Evolutionary conservation across 495 filamentous ascomycete species (phyloP).

Genomic region (Penicillium maclennaniae): DNA sequence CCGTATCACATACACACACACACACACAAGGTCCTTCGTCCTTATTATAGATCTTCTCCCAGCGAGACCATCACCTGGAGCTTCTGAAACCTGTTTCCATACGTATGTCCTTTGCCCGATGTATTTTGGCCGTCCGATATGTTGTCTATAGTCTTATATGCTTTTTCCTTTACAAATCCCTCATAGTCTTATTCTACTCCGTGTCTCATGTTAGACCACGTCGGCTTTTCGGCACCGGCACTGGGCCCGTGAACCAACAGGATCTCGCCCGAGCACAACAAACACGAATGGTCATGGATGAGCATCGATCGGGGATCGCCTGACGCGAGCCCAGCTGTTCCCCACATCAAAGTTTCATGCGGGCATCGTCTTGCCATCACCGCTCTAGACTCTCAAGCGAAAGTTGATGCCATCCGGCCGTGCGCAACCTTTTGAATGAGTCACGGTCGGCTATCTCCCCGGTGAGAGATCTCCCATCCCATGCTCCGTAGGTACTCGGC

Average conservation of each 20-base stretch:
- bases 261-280: background rate
- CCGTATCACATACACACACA: background rate
- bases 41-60: conserved; percentile 5
- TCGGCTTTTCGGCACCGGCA: conserved; percentile 4
- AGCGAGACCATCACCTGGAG: background rate
- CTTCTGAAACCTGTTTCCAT: background rate
- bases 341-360: conserved; percentile 15
- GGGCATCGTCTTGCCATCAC: conserved; percentile 20
- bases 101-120: background rate
- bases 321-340: conserved; percentile 11
- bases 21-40: conserved; percentile 4
- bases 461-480: background rate
- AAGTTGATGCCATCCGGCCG: conserved; percentile 13
- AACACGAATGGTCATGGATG: conserved; percentile 2
- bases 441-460: conserved; percentile 21
- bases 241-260: conserved; percentile 5
- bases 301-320: conserved; percentile 10
- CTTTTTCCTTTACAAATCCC: too few species aligned
- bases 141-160: background rate
- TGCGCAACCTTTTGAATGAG: conserved; percentile 17
- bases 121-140: background rate
- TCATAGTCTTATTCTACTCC: background rate
- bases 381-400: conserved; percentile 6
- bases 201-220: background rate
- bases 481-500: background rate